Evolutionary conservation across 2,329 filamentous ascomycete species (phyloP).

Genomic region (Akanthomyces dipterigenus): DNA sequence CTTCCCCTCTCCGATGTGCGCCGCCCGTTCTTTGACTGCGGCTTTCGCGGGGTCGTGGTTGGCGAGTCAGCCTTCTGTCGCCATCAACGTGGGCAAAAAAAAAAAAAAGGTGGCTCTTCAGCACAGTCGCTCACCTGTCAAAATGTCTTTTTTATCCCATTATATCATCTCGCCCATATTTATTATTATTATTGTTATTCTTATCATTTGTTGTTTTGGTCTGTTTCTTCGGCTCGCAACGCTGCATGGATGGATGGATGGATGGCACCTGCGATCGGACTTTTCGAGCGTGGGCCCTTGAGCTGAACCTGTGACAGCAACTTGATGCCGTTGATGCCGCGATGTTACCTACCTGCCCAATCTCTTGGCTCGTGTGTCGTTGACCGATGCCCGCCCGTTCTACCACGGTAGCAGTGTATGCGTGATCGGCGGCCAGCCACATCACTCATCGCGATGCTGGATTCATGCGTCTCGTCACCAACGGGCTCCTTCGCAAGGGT

Average conservation of each 20-base stretch:
- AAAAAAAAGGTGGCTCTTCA: background rate
- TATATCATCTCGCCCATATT: no score
- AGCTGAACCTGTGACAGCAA: slow-evolving; percentile 3
- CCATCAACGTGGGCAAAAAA: background rate
- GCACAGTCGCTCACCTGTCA: no score
- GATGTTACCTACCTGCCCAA: background rate
- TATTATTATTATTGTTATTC: no score
- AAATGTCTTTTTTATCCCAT: no score
- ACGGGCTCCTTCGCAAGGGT: background rate
- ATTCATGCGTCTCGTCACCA: background rate
- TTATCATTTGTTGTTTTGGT: background rate
- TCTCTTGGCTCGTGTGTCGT: background rate
- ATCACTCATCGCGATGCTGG: background rate
- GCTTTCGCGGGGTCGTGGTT: background rate
- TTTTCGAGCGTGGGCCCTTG: background rate
- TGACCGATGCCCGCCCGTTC: no score
- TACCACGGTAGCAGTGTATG: no score
- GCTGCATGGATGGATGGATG: background rate
- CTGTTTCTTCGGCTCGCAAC: background rate
- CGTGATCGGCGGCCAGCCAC: background rate
- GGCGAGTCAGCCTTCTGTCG: background rate
- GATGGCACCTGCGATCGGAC: background rate
- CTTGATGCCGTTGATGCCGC: background rate
- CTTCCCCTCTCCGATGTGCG: background rate
- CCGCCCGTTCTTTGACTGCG: background rate